A percentile compares a stretch with the other conserved stretches of the same genome.
Conservation (phyloP, 2,329 filamentous ascomycete species). For the Aspergillus intermedius region DNA sequence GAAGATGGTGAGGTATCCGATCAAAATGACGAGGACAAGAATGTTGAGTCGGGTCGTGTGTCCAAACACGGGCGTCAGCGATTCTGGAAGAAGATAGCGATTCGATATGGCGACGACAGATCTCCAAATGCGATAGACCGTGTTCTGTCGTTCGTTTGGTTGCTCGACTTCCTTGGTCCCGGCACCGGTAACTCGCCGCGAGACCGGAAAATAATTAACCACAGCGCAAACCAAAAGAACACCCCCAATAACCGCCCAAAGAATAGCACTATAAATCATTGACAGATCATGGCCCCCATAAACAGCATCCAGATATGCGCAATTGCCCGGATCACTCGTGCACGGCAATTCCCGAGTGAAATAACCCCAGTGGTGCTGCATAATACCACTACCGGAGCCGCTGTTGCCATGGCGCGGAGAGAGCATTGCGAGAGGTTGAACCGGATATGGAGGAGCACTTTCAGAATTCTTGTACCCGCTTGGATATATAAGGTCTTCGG, state of each 20-base stretch:
- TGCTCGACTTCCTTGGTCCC: slow-evolving; percentile 15
- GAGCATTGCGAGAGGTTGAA: slow-evolving; percentile 1
- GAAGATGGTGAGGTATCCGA: slow-evolving; percentile 60
- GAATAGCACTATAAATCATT: slow-evolving; percentile 51
- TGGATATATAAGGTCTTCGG: background rate
- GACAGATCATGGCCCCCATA: slow-evolving; percentile 50
- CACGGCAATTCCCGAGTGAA: slow-evolving; percentile 49
- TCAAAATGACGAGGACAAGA: slow-evolving; percentile 51
- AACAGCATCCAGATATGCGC: slow-evolving; percentile 52
- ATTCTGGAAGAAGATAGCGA: slow-evolving; percentile 56
- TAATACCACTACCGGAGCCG: background rate
- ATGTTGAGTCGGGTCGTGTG: slow-evolving; percentile 64
- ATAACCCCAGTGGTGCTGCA: slow-evolving; percentile 54
- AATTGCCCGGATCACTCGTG: slow-evolving; percentile 52
- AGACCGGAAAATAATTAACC: slow-evolving; percentile 11
- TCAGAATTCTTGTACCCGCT: background rate
- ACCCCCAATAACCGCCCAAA: slow-evolving; percentile 50
- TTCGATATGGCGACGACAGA: slow-evolving; percentile 40
- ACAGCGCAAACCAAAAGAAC: slow-evolving; percentile 42
- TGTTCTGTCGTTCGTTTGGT: slow-evolving; percentile 14
- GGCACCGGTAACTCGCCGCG: background rate
- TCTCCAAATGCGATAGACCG: slow-evolving; percentile 24
- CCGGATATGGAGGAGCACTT: background rate
- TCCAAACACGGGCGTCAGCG: slow-evolving; percentile 54
- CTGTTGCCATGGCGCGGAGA: slow-evolving; percentile 4